Base-by-base conservation (phyloP, 2,329 filamentous ascomycete species). In the Scedosporium dehoogii region DNA sequence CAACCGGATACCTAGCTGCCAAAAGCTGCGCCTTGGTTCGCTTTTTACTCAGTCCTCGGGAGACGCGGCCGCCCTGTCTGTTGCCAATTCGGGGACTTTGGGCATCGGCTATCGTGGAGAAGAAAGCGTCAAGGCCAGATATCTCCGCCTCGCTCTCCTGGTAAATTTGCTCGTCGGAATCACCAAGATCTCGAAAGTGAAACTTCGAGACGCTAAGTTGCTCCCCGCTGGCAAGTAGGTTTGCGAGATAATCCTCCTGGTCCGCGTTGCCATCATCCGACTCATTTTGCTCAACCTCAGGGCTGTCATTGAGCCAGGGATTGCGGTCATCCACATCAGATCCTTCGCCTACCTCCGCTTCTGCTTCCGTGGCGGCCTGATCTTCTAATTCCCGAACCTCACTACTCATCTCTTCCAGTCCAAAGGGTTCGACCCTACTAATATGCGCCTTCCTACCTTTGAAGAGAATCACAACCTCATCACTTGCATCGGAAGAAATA, bases 401-500 rank as follows among this genome's bases (percentile, higher is more conserved):
- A 55, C 23, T 27, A 27, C 12, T 27, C 18, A 55, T 55, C n/a
- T 70, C 64, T 16, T 60, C 61, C 18, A 72, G 59, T 21, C 66
- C 63, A 51, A 67, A 67, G 3, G 63, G 4, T 27, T 46, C 61
- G 6, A 62, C 62, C 51, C 67, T 69, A n/a, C 21, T 55, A 14
- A n/a, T 16, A 14, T 33, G 42, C 10, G 23, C 61, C 65, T 71
- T 68, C 66, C 85, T 79, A 46, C 85, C 85, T 63, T 78, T 81
- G 70, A 90, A 91, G 0, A 90, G 69, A 57, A 92, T 85, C 4
- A 91, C 77, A 66, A 96, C 90, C 58, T 90, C 73, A 10, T 63
- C 12, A 61, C 58, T 59, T 14, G 48, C 12, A 12, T 25, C 58
- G 25, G 63, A 64, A 5, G 55, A 42, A 44, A 59, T 42, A 9